Evolutionary conservation across 2,329 filamentous ascomycete species (phyloP).

Genomic region (Delphinella strobiligena): DNA sequence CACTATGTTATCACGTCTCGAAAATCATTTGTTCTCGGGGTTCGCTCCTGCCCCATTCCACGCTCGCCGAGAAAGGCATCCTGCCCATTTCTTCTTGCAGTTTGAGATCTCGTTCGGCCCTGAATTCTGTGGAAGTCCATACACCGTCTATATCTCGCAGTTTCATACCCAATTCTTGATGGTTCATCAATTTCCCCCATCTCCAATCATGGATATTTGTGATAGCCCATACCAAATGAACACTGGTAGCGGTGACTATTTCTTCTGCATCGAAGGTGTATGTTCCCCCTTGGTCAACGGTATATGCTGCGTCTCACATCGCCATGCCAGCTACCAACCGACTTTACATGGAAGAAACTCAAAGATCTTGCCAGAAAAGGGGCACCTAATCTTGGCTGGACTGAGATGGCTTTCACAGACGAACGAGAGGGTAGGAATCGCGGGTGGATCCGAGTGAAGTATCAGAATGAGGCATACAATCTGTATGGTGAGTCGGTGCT

Average conservation of each 20-base stretch:
- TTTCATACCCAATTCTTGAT: too few species aligned
- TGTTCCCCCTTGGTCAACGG: neutral
- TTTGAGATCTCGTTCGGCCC: too few species aligned
- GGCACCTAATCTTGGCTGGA: constrained; percentile 6
- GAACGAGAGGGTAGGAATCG: constrained; percentile 1
- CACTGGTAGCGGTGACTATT: constrained; percentile 3
- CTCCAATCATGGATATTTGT: neutral
- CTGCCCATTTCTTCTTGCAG: too few species aligned
- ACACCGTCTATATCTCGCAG: neutral
- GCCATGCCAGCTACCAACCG: constrained; percentile 3
- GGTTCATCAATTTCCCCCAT: neutral
- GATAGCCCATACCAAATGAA: neutral
- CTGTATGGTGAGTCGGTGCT: constrained; percentile 6
- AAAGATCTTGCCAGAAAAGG: constrained; percentile 6
- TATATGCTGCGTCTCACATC: neutral
- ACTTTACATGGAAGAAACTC: constrained; percentile 8
- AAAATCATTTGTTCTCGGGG: too few species aligned
- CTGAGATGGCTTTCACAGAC: constrained; percentile 5
- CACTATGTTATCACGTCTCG: too few species aligned
- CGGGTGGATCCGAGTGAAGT: constrained; percentile 6
- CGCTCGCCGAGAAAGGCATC: too few species aligned
- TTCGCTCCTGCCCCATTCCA: too few species aligned
- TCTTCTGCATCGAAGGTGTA: constrained; percentile 8
- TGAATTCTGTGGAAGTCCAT: neutral
- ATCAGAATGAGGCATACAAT: constrained; percentile 4